Percentiles rank a stretch among this genome's conserved stretches.
Evolutionary conservation across 495 filamentous ascomycete genomes (phyloP).

Genomic region (Aspergillus taichungensis): DNA sequence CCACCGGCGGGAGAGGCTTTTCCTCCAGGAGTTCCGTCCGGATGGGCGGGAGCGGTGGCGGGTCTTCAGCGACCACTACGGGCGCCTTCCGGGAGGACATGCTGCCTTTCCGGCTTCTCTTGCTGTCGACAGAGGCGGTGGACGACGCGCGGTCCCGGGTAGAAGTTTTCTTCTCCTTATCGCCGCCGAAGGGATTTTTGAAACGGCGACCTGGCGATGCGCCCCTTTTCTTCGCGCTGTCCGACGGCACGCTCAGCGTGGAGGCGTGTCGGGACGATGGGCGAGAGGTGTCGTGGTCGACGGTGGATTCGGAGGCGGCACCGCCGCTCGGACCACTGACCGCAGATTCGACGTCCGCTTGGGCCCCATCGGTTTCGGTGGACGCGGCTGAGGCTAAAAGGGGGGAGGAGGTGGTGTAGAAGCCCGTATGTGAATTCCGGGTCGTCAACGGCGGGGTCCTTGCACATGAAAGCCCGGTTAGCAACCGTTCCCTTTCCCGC

Average conservation of each 20-base stretch:
- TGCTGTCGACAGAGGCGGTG: conserved; percentile 26
- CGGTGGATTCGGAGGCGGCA: conserved; percentile 17
- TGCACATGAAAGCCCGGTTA: conserved; percentile 10
- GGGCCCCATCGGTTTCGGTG: conserved; percentile 12
- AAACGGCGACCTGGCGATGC: conserved; percentile 37
- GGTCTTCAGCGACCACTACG: conserved; percentile 13
- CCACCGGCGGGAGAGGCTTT: conserved; percentile 11
- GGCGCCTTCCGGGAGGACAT: conserved; percentile 29
- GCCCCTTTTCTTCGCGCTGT: conserved; percentile 28
- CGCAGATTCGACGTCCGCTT: conserved; percentile 22
- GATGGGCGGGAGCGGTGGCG: conserved; percentile 30
- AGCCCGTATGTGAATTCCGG: conserved; percentile 69
- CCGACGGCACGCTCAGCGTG: conserved; percentile 24
- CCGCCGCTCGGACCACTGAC: conserved; percentile 22
- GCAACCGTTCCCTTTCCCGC: conserved; percentile 6
- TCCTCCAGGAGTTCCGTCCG: conserved; percentile 27
- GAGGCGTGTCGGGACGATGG: conserved; percentile 17
- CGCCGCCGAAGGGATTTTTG: conserved; percentile 37
- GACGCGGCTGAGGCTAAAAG: conserved; percentile 49
- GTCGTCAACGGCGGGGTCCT: conserved; percentile 57
- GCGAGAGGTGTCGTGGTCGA: conserved; percentile 13
- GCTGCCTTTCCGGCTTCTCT: conserved; percentile 31
- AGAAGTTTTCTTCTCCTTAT: conserved; percentile 27
- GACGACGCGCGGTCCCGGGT: conserved; percentile 34
- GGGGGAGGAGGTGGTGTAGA: conserved; percentile 76